Base-by-base conservation (phyloP, 495 filamentous ascomycete genomes). In the Neurospora sp. region DNA sequence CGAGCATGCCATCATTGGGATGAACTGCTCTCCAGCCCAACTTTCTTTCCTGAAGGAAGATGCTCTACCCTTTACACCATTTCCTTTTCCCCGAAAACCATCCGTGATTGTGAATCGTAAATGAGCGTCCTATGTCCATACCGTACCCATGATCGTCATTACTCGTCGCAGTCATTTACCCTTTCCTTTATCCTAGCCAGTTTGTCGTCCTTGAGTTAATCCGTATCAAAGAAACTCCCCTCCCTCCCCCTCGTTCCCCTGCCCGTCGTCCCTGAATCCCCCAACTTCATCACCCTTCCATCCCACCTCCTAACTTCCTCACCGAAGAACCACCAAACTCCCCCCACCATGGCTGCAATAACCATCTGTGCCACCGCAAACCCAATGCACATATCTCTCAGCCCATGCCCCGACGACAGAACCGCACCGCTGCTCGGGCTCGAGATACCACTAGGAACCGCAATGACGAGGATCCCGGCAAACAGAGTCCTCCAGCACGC, bases 201-300 rank as follows among this genome's bases (percentile, higher is more conserved):
- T 59, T 14, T 5, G 23, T 31, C 11, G 11, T 59, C 27, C 54
- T 18, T 27, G 27, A 66, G 23, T 81, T 59, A 85, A 72, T 85
- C 83, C n/a, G 77, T 75, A 71, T 85, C 84, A 74, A 86, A 86
- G 72, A 84, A 85, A 62, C 83, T 85, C 48, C 77, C 82, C 14
- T 70, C 76, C 69, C 78, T 77, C 78, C 82, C 83, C 62, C 83
- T 38, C 46, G 80, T 79, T 8, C 80, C 78, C 76, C 31, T 66
- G 14, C 23, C 27, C 54, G 27, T 3, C 6, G 14, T 12, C 14
- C 54, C 54, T 16, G 54, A 73, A 69, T 84, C 80, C 18, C 82
- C 83, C 27, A 84, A 74, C 16, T 80, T 76, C 83, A 86, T 83
- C 3, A 84, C 78, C 73, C 75, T 41, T 6, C 83, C 85, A 73